Conservation (phyloP, 2,329 filamentous ascomycete genomes). For the Whalleya microplaca region DNA sequence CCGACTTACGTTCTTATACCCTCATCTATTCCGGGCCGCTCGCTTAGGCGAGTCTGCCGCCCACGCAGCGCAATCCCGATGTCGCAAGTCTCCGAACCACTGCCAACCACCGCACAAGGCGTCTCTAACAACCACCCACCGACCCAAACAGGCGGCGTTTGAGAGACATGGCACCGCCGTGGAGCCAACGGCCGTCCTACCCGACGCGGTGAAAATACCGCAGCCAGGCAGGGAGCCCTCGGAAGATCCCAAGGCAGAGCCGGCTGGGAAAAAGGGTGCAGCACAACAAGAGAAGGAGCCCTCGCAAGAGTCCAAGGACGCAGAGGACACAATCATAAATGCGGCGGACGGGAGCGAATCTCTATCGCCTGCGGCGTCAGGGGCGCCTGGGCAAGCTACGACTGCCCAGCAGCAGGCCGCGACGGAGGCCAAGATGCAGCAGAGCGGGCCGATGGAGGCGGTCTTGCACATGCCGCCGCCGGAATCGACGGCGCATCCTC, state of each 20-base stretch:
- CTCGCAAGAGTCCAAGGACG: conserved; percentile 2
- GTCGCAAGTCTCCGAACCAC: conserved; percentile 36
- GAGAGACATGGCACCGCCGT: conserved; percentile 65
- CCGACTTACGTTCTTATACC: conserved; percentile 70
- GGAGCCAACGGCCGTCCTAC: conserved; percentile 49
- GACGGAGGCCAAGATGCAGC: conserved; percentile 44
- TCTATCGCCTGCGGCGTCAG: conserved; percentile 7
- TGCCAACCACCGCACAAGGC: conserved; percentile 33
- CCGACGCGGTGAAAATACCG: conserved; percentile 35
- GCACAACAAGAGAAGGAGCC: conserved; percentile 18
- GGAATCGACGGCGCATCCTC: conserved; percentile 48
- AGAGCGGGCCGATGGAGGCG: conserved; percentile 54
- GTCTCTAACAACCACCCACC: conserved; percentile 43
- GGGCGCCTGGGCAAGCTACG: conserved; percentile 18
- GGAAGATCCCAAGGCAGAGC: conserved; percentile 16
- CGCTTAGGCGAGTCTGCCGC: conserved; percentile 50
- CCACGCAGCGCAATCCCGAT: conserved; percentile 46
- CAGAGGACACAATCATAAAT: conserved; percentile 11
- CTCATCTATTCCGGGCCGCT: conserved; percentile 64
- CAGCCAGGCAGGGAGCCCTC: conserved; percentile 23
- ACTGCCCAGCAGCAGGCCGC: conserved; percentile 37
- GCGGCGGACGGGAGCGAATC: conserved; percentile 9
- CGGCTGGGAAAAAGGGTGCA: conserved; percentile 16
- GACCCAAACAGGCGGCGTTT: conserved; percentile 48
- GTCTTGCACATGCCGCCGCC: conserved; percentile 47